These are phyloP conservation scores for Amaranthus palmeri DNA, from an alignment of 148 eudicot genomes.

Conservation along the genomic window DNA sequence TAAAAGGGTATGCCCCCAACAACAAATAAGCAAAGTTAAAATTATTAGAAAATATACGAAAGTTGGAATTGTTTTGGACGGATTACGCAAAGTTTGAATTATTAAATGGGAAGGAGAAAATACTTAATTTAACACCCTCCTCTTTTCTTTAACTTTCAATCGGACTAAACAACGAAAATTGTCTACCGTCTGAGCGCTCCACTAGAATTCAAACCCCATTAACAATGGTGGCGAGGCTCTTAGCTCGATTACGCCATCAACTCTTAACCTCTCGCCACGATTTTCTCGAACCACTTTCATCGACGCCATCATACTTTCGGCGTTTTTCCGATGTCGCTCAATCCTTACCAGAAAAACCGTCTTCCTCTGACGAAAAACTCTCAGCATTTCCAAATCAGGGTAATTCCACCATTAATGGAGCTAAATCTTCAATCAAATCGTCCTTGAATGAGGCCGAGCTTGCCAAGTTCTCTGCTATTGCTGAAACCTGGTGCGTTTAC, in stretches of 20 bases:
- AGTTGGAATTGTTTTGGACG: no score
- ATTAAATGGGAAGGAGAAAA: no score
- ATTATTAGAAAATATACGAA: no score
- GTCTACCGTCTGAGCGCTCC: no score
- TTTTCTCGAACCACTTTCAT: conserved; percentile 11
- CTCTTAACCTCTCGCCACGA: not conserved
- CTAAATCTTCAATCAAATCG: conserved; percentile 32
- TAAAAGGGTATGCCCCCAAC: no score
- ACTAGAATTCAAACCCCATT: conserved; percentile 3
- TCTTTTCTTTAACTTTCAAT: no score
- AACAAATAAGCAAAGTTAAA: no score
- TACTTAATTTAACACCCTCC: no score
- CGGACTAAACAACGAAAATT: no score
- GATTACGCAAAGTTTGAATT: no score
- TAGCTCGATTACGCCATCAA: conserved; percentile 6
- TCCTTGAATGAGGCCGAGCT: conserved; percentile 62
- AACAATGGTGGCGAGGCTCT: conserved; percentile 23
- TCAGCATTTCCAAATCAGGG: not conserved
- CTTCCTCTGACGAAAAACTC: conserved; percentile 17
- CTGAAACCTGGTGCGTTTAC: conserved; percentile 62
- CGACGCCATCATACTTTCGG: conserved; percentile 10
- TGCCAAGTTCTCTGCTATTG: conserved; percentile 67
- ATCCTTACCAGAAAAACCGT: conserved; percentile 18
- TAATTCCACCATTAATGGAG: not conserved
- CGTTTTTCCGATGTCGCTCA: conserved; percentile 29